Evolutionary conservation across 2,329 filamentous ascomycete genomes (phyloP), one percentile per base, ranked within the genome.

Genomic region (Pseudophaeomoniella oleicola): DNA sequence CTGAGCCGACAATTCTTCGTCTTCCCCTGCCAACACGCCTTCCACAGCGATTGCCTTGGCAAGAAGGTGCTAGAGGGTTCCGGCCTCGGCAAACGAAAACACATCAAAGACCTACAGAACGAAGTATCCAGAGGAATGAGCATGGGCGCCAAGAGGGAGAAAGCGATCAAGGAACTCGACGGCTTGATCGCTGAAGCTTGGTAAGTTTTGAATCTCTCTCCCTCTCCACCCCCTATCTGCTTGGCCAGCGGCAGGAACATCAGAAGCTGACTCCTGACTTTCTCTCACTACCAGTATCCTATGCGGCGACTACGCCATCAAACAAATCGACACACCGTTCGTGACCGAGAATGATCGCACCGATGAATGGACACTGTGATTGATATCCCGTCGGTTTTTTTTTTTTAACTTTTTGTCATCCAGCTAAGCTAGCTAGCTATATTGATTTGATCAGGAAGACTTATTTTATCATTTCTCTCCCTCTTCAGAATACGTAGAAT

Each of bases 11-110:
- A 94, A 50, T 98, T 98, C 60, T 98, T 96, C 48, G 90, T 98
- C 13, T 98, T 98, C 47, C 90, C 90, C 0, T 98, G 90, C 57
- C 90, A 98, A 63, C 90, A 98, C 59, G 83, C 87, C 3, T 98
- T 98, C 52, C 90, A 98, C 57, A 88, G 83, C 30, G 90, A 98
- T 54, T 98, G 90, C 55, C 62, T 98, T 34, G 88, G 85, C 0
- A 78, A 75, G 49, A 81, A 81, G 52, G 85, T 96, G 1, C 69
- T 94, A 37, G 82, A 88, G 55, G 78, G 85, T 45, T 78, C 80
- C 2, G 84, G 85, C 0, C 66, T 78, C 36, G 79, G 75, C 13
- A 83, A 80, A 58, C 76, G 79, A 12, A 78, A 78, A 55, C 70
- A 82, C 46, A 94, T 98, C 46, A 73, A 75, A 41, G 86, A 94